Evolutionary conservation across 2,329 filamentous ascomycete species (phyloP).

Genomic region (Penicillium janthinellum): DNA sequence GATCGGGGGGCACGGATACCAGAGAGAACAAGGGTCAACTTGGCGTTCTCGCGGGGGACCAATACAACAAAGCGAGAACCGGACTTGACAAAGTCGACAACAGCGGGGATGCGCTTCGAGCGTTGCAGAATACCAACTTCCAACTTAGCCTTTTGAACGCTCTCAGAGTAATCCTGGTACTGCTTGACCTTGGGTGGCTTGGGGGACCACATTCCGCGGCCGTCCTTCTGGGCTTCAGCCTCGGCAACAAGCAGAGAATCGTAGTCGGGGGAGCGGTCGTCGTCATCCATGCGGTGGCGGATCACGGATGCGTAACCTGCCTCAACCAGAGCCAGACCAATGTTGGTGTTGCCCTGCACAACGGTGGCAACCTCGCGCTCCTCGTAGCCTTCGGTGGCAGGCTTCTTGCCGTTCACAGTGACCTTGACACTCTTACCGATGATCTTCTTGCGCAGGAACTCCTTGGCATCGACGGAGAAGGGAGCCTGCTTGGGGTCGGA

Average conservation of each 20-base stretch:
- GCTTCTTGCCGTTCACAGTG: conserved; percentile 84
- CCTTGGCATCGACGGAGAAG: conserved; percentile 91
- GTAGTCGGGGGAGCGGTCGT: conserved; percentile 90
- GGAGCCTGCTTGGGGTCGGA: conserved; percentile 84
- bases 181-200: conserved; percentile 82
- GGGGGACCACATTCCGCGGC: conserved; percentile 92
- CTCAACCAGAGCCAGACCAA: conserved; percentile 83
- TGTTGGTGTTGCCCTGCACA: conserved; percentile 79
- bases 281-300: conserved; percentile 90
- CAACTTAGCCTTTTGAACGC: conserved; percentile 90
- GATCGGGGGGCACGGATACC: conserved; percentile 90
- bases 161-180: conserved; percentile 89
- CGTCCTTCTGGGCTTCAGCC: conserved; percentile 72
- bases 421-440: conserved; percentile 96
- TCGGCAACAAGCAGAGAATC: conserved; percentile 59
- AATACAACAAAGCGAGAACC: conserved; percentile 91
- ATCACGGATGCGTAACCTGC: conserved; percentile 93
- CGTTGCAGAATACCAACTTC: conserved; percentile 84
- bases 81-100: conserved; percentile 98
- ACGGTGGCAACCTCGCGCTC: conserved; percentile 93
- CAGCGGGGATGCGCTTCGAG: conserved; percentile 86
- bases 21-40: conserved; percentile 90
- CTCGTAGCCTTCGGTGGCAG: conserved; percentile 86
- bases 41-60: conserved; percentile 88
- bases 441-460: conserved; percentile 87